A percentile compares a stretch with the other conserved stretches of the same genome.
Conservation (phyloP, 2,329 filamentous ascomycete genomes). For the Epichloe brachyelytri region DNA sequence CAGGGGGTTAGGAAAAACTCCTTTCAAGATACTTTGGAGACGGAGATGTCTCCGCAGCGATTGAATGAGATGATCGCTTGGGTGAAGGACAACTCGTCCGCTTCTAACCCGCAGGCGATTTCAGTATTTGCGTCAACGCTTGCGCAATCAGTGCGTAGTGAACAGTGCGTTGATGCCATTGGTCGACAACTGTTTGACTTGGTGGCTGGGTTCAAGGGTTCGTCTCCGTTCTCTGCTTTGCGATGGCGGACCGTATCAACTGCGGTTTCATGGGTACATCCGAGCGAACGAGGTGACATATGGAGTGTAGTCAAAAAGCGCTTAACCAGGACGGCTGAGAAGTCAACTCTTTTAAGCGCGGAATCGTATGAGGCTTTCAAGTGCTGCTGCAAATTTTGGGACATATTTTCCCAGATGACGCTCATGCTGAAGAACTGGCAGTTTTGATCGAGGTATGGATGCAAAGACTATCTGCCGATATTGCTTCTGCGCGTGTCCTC, state of each 20-base stretch:
- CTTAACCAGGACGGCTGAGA: slow-evolving; percentile 20
- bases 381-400: slow-evolving; percentile 26
- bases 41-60: slow-evolving; percentile 31
- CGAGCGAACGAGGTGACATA: slow-evolving; percentile 17
- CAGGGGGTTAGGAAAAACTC: slow-evolving; percentile 8
- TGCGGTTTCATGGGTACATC: slow-evolving; percentile 21
- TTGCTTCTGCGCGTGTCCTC: slow-evolving; percentile 13
- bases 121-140: slow-evolving; percentile 31
- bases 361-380: slow-evolving; percentile 29
- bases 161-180: slow-evolving; percentile 29
- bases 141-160: slow-evolving; percentile 26
- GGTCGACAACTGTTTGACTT: slow-evolving; percentile 26
- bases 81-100: slow-evolving; percentile 24
- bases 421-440: slow-evolving; percentile 16
- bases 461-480: slow-evolving; percentile 18
- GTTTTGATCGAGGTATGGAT: slow-evolving; percentile 22
- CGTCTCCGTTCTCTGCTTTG: slow-evolving; percentile 19
- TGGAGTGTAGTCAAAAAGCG: slow-evolving; percentile 22
- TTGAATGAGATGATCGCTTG: slow-evolving; percentile 30
- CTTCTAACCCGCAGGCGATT: slow-evolving; percentile 18
- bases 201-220: slow-evolving; percentile 17
- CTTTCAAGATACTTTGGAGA: slow-evolving; percentile 22
- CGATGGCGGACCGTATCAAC: slow-evolving; percentile 28
- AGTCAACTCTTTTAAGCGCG: slow-evolving; percentile 18
- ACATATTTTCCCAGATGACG: slow-evolving; percentile 25